Evolutionary conservation across 257 asterid genomes (phyloP), one percentile per base, ranked within the genome.

Genomic region (Jacaranda copaia): DNA sequence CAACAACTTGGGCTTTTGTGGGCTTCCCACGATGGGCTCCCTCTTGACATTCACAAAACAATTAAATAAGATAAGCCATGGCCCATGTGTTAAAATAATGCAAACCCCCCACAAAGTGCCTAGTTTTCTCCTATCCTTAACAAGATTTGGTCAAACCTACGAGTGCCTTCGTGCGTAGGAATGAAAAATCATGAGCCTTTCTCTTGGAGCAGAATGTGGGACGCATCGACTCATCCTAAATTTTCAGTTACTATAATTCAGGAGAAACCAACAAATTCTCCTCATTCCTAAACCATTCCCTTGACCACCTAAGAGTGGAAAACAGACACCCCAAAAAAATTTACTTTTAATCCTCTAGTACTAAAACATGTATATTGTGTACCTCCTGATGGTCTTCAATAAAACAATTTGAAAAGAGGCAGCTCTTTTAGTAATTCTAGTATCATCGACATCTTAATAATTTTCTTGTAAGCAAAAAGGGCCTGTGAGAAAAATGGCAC

Each of bases 261-360:
- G 87, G 89, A 77, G 83, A 80, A 80, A 77, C 38, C 85, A 70
- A 56, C 86, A 72, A 79, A 63, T 70, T 40, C 15, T 42, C 45
- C 10, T 20, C 53, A 48, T 8, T 48, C 61, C 61, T 16, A n/a
- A 55, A n/a, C 61, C 61, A 14, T 53, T 64, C 38, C 32, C 38
- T 39, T 40, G 32, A n/a, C 39, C 69, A 25, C 13, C 42, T n/a
- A 8, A 36, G 2, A 10, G 2, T 5, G 4, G 59, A 1, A 53
- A 15, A 53, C 20, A 5, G 5, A 45, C 51, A 7, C 51, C 2
- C 51, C 8, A 0, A 10, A 12, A 57, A 57, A 5, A 5, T 51
- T 51, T 19, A 18, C 38, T 18, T 8, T 16, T 57, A 3, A 1
- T 9, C 38, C 38, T 57, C 51, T 45, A 9, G 51, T 45, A 45